Percentiles rank a stretch among this genome's conserved stretches.
Evolutionary conservation across 129 eudicot genomes (phyloP).

Genomic region (Cynara cardunculus): DNA sequence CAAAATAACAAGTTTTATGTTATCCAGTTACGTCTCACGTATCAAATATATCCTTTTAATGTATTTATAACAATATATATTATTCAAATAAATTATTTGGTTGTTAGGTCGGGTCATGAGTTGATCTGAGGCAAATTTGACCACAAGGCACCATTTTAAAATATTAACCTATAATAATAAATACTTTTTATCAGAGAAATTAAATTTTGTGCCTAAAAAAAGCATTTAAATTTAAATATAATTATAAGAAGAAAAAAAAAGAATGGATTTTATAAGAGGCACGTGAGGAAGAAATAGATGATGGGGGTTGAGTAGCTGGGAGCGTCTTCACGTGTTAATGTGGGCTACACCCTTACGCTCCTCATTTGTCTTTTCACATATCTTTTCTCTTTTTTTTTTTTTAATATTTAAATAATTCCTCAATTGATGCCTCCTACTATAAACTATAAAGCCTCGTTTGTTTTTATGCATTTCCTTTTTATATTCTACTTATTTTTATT

Average conservation of each 20-base stretch:
- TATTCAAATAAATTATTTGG: background rate
- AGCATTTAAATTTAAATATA: too few species aligned
- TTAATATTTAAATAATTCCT: background rate
- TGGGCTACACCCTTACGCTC: slow-evolving; percentile 34
- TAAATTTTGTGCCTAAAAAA: too few species aligned
- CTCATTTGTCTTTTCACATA: slow-evolving; percentile 17
- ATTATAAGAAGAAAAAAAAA: too few species aligned
- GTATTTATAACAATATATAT: too few species aligned
- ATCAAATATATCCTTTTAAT: too few species aligned
- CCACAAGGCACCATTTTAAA: background rate
- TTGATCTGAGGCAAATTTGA: background rate
- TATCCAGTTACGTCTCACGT: too few species aligned
- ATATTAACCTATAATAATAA: background rate
- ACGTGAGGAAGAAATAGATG: slow-evolving; percentile 27
- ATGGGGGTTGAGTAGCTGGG: slow-evolving; percentile 28
- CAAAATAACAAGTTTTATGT: too few species aligned
- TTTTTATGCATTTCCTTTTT: background rate
- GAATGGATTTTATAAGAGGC: background rate
- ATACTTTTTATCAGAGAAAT: too few species aligned
- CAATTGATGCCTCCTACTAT: background rate
- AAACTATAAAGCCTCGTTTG: slow-evolving; percentile 7
- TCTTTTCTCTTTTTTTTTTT: background rate
- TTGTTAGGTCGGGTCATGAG: background rate
- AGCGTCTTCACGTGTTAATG: slow-evolving; percentile 36
- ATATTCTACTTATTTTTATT: background rate